Evolutionary conservation across 306 rosid species (phyloP).

Genomic region (Vicia sativa): DNA sequence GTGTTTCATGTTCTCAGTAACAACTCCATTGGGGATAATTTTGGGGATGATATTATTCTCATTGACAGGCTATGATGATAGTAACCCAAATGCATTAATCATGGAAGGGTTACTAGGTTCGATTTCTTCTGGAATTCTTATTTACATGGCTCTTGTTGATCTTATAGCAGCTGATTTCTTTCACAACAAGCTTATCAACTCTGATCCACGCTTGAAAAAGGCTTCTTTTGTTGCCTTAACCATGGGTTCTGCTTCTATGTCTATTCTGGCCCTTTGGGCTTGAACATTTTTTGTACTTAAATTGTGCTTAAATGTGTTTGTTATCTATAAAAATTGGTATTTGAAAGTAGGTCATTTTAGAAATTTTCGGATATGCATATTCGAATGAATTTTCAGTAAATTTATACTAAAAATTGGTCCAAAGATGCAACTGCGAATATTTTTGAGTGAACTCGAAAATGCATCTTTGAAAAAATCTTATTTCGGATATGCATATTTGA

Average conservation of each 20-base stretch:
- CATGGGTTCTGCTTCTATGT: conserved; percentile 84
- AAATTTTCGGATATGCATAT: too few species aligned
- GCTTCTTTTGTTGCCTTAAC: conserved; percentile 69
- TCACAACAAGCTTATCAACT: conserved; percentile 83
- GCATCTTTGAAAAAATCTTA: too few species aligned
- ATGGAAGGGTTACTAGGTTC: conserved; percentile 89
- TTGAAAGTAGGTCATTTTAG: background rate
- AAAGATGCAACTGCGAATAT: too few species aligned
- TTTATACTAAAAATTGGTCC: too few species aligned
- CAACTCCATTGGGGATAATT: conserved; percentile 89
- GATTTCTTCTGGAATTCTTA: conserved; percentile 81
- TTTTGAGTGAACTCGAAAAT: too few species aligned
- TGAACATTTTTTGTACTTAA: conserved; percentile 40
- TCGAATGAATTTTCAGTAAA: too few species aligned
- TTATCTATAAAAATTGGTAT: background rate
- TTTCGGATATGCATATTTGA: too few species aligned
- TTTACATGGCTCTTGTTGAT: conserved; percentile 95
- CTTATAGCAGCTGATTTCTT: conserved; percentile 90
- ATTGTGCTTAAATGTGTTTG: background rate
- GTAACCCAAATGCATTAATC: conserved; percentile 76
- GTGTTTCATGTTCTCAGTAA: conserved; percentile 96
- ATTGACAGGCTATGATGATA: conserved; percentile 80
- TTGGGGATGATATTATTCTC: conserved; percentile 81
- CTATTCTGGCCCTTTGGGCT: conserved; percentile 91
- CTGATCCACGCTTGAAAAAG: conserved; percentile 56